Percentiles rank a stretch among this genome's conserved stretches.
phyloP scores from a whole-genome alignment of 2,329 filamentous ascomycete species.

The Lizonia empirigonia region DNA sequence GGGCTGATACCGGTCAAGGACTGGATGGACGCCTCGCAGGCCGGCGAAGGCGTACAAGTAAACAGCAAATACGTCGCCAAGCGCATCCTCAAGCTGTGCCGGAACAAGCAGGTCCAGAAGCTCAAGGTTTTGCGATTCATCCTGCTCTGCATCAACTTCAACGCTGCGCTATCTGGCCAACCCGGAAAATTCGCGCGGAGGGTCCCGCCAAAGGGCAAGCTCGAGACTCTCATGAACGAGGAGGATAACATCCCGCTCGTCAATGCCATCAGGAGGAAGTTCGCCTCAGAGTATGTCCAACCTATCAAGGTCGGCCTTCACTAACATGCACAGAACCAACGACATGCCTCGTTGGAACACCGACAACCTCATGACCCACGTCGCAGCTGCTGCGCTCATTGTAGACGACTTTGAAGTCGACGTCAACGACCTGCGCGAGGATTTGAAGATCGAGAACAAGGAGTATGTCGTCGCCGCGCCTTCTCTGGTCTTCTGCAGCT shows the following conservation, averaged over 20 bases:
- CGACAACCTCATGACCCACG: slow-evolving; percentile 75
- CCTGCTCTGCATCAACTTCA: slow-evolving; percentile 55
- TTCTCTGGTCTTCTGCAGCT: background rate
- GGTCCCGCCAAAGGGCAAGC: slow-evolving; percentile 67
- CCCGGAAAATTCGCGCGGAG: slow-evolving; percentile 48
- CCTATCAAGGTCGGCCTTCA: background rate
- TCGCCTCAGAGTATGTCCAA: slow-evolving; percentile 52
- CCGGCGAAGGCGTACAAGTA: slow-evolving; percentile 62
- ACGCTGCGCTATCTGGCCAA: slow-evolving; percentile 46
- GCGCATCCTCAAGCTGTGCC: slow-evolving; percentile 64
- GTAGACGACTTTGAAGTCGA: slow-evolving; percentile 77
- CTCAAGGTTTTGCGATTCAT: slow-evolving; percentile 58
- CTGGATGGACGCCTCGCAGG: slow-evolving; percentile 72
- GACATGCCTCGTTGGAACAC: slow-evolving; percentile 73
- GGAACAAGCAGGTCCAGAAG: slow-evolving; percentile 56
- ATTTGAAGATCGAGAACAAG: slow-evolving; percentile 73
- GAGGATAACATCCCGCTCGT: slow-evolving; percentile 32
- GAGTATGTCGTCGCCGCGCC: slow-evolving; percentile 49
- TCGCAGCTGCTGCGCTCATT: slow-evolving; percentile 72
- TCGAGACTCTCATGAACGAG: slow-evolving; percentile 66
- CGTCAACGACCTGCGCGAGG: slow-evolving; percentile 70
- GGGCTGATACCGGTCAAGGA: slow-evolving; percentile 71
- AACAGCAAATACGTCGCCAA: slow-evolving; percentile 69
- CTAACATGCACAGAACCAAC: slow-evolving; percentile 35
- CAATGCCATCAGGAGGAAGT: slow-evolving; percentile 62